Base-by-base conservation (phyloP, 1,284 basidiomycete species). In the Ganoderma meredithae region DNA sequence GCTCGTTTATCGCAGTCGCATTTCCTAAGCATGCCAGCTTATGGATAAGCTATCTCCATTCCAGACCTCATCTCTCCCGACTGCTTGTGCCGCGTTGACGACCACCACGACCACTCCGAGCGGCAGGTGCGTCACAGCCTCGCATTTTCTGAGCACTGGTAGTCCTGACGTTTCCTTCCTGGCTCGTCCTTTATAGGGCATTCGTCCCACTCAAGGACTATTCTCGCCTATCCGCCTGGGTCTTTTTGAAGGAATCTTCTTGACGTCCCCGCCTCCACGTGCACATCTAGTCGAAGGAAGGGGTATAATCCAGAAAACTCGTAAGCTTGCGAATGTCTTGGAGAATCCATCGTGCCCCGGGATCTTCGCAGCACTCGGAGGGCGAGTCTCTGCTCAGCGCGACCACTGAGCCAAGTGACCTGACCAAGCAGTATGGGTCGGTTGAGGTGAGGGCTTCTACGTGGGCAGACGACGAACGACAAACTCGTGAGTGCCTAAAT, bases 391-490 rank as follows among this genome's bases (percentile, higher is more conserved):
- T 72, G 25, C 52, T 72, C 4, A 22, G 63, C 9, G 15, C 53
- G 10, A 39, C 43, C 6, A 41, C 19, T 9, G 40, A 15, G 13
- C 49, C 55, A 22, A 39, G 49, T 12, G 60, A 55, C 22, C 4
- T 33, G 36, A 52, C 56, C 7, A 67, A 67, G 60, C 66, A 64
- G 22, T 70, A 70, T 39, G 71, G 65, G 9, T 63, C 71, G 7
- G 69, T 72, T 3, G 71, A 72, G n/a, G 67, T 67, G 33, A 65
- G 39, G 3, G 53, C 65, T 0, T 61, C 60, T 3, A 22, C 65
- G 0, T 53, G 66, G 10, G 22, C 62, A 7, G 68, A 68, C 15
- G 44, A 60, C 19, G 67, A 70, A 8, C 47, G 8, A 13, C 47
- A 10, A 25, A 13, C 3, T 52, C 47, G 47, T 52, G 47, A 52